Evolutionary conservation across 805 yeast species (phyloP), one percentile per base, ranked within the genome.

Genomic region (Myxozyma lipomycoides): DNA sequence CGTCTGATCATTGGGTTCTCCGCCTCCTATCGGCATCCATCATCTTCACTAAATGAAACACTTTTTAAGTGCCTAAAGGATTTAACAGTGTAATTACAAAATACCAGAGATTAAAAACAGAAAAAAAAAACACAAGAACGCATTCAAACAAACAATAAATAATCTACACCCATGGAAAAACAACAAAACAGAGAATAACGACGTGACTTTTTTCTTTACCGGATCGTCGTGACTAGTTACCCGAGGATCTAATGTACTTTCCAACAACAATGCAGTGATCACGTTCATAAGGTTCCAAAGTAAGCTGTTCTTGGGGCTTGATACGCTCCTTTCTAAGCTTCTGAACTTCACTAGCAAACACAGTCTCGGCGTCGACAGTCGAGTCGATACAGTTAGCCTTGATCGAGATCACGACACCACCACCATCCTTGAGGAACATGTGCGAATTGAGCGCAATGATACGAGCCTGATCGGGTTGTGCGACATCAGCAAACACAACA

Each of bases 311-410:
- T 68, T 90, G 77, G 60, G 98, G 98, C 78, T 93, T 93, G 73
- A 93, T 86, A 74, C 95, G 84, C 79, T 93, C 98, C 76, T 91
- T 98, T 77, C 98, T 84, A 76, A 93, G 82, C 74, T 93, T 93
- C 76, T 93, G 97, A 55, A 93, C 97, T 78, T 93, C 98, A 78
- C 98, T 87, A 56, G 98, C 98, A 69, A 93, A 93, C 60, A 93
- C 98, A 55, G 97, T 90, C 79, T 93, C 98, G 62, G 98, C 98
- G 71, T 90, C 98, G 53, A 91, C 98, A 55, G 98, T 93, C 43
- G 98, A 93, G 76, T 93, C 98, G 72, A 93, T 93, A 88, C 98
- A 93, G 89, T 93, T 93, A 66, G 98, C 98, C 82, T 93, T 93
- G 76, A 93, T 93, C 67, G 98, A 91, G 69, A 93, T 93, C 61